A percentile compares a stretch with the other conserved stretches of the same genome.
These are phyloP conservation scores for Cicer yamashitae DNA, from an alignment of 306 rosid genomes.

Conservation along the genomic window DNA sequence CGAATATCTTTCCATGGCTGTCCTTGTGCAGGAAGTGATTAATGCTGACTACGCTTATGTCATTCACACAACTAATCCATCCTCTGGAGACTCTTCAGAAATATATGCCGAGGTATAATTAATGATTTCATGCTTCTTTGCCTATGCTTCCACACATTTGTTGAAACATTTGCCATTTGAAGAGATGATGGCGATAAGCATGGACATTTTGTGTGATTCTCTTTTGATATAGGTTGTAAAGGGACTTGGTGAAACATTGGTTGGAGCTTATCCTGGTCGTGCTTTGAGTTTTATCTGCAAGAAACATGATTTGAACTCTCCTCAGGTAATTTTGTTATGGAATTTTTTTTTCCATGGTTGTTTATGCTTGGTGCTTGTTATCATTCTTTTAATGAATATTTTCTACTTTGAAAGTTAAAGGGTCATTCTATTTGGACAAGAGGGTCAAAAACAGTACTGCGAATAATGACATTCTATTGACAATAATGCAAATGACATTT, in stretches of 20 bases:
- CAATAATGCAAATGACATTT: not conserved
- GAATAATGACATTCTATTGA: not conserved
- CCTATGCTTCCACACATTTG: conserved; percentile 28
- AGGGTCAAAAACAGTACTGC: not conserved
- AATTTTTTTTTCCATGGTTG: not conserved
- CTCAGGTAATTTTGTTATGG: conserved; percentile 62
- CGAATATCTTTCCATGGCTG: conserved; percentile 95
- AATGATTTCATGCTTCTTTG: conserved; percentile 32
- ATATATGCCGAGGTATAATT: conserved; percentile 93
- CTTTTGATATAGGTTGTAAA: conserved; percentile 76
- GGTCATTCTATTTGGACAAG: conserved; percentile 3
- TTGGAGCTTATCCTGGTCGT: conserved; percentile 99
- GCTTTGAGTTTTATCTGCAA: conserved; percentile 93
- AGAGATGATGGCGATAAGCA: conserved; percentile 29
- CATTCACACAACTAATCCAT: conserved; percentile 94
- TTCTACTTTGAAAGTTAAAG: not conserved
- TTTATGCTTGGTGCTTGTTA: conserved; percentile 25
- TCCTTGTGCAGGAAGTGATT: conserved; percentile 94
- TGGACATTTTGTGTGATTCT: conserved; percentile 7
- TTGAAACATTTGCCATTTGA: conserved; percentile 29
- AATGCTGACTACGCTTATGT: conserved; percentile 99
- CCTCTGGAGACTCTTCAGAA: conserved; percentile 95
- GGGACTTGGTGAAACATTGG: conserved; percentile 98
- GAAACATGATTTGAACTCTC: conserved; percentile 78
- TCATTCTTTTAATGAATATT: conserved; percentile 15